Evolutionary conservation across 2,329 filamentous ascomycete species (phyloP).

Genomic region (Diplodia scrobiculata): DNA sequence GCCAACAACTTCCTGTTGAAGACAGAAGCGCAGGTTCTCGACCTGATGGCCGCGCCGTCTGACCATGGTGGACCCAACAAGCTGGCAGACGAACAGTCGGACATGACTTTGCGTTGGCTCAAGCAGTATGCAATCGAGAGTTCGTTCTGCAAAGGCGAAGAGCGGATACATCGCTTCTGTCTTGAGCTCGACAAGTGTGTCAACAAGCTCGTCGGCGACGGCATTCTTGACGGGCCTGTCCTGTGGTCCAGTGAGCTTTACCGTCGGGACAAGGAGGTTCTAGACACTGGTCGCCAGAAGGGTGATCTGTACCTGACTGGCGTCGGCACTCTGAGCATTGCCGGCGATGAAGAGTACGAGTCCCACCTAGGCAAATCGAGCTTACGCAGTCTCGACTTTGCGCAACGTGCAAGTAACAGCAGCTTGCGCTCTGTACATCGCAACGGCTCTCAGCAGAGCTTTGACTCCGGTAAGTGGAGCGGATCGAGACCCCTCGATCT

Average conservation of each 20-base stretch:
- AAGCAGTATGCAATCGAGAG: slow-evolving; percentile 81
- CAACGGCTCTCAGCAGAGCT: slow-evolving; percentile 69
- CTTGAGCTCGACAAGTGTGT: slow-evolving; percentile 87
- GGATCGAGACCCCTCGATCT: slow-evolving; percentile 61
- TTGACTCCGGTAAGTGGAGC: slow-evolving; percentile 68
- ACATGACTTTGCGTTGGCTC: slow-evolving; percentile 81
- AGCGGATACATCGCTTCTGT: slow-evolving; percentile 90
- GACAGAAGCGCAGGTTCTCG: slow-evolving; percentile 81
- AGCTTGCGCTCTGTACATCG: slow-evolving; percentile 62
- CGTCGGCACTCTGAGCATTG: slow-evolving; percentile 53
- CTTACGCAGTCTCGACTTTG: slow-evolving; percentile 49
- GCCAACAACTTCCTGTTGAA: slow-evolving; percentile 69
- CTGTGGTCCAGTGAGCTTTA: slow-evolving; percentile 92
- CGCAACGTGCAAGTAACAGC: slow-evolving; percentile 56
- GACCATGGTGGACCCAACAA: slow-evolving; percentile 92
- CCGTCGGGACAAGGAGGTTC: slow-evolving; percentile 69
- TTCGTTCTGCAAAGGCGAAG: slow-evolving; percentile 83
- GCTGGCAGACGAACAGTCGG: slow-evolving; percentile 90
- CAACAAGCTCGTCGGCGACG: slow-evolving; percentile 80
- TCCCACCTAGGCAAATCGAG: slow-evolving; percentile 42
- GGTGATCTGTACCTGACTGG: slow-evolving; percentile 52
- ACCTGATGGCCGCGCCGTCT: slow-evolving; percentile 77
- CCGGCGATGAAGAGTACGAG: slow-evolving; percentile 52
- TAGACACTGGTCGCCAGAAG: slow-evolving; percentile 55
- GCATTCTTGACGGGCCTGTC: slow-evolving; percentile 79